Conservation (phyloP, 2,329 filamentous ascomycete species). For the Arthrinium phaeospermum region DNA sequence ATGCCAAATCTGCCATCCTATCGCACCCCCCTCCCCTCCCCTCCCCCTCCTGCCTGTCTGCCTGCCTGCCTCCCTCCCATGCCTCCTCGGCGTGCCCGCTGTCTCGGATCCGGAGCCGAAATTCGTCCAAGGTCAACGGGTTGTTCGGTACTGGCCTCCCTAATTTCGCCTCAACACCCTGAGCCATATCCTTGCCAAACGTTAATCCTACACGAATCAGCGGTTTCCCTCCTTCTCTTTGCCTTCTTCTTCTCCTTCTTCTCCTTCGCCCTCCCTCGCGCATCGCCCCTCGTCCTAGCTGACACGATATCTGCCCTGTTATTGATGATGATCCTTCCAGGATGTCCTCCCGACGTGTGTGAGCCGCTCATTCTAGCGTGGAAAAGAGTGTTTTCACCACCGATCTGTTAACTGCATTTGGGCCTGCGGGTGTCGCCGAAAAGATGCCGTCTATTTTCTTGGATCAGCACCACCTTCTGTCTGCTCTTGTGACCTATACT, state of each 20-base stretch:
- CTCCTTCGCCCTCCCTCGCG: neutral
- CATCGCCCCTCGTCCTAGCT: neutral
- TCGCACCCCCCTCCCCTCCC: neutral
- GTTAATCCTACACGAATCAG: conserved; percentile 2
- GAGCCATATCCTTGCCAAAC: conserved; percentile 11
- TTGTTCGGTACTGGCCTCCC: conserved; percentile 10
- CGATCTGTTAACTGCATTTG: conserved; percentile 13
- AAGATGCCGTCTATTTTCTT: neutral
- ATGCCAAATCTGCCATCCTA: neutral
- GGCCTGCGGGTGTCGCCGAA: conserved; percentile 19
- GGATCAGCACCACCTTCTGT: conserved; percentile 5
- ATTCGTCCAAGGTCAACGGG: neutral
- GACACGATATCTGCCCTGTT: neutral
- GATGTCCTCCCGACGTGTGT: neutral
- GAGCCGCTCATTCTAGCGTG: neutral
- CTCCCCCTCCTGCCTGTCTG: neutral
- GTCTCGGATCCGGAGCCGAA: conserved; percentile 10
- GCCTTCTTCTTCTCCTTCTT: neutral
- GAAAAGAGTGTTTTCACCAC: neutral
- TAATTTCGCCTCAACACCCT: conserved; percentile 17
- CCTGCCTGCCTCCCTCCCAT: too few species aligned
- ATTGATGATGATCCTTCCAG: neutral
- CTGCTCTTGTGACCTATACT: neutral
- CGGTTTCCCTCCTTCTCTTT: neutral
- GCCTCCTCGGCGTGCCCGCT: neutral